Conservation (phyloP, 805 yeast genomes). For the Wickerhamomyces xylosicus region DNA sequence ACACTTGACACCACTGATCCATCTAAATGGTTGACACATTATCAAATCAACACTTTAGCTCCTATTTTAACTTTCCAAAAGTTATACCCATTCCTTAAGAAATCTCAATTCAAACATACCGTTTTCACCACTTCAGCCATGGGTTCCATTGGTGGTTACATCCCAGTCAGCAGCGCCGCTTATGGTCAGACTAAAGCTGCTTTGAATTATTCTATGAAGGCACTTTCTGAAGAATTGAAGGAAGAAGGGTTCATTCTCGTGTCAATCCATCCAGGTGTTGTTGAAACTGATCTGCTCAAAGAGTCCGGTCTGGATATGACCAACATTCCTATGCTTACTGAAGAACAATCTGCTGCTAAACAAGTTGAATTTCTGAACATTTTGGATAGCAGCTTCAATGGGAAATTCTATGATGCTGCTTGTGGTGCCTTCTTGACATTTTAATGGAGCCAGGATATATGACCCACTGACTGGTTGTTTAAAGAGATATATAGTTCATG, state of each 20-base stretch:
- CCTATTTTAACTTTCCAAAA: slow-evolving; percentile 14
- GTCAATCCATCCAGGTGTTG: slow-evolving; percentile 29
- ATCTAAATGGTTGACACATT: slow-evolving; percentile 8
- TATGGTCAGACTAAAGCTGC: slow-evolving; percentile 31
- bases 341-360: not conserved
- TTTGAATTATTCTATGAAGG: slow-evolving; percentile 21
- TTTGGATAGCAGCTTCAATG: slow-evolving; percentile 2
- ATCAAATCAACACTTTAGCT: slow-evolving; percentile 16
- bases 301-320: not conserved
- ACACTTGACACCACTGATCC: slow-evolving; percentile 1
- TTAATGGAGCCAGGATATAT: no score
- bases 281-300: slow-evolving; percentile 19
- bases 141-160: slow-evolving; percentile 15
- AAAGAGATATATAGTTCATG: no score
- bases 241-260: slow-evolving; percentile 19
- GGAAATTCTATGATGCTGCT: slow-evolving; percentile 1
- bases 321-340: not conserved
- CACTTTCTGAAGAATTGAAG: slow-evolving; percentile 19
- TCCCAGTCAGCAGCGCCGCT: slow-evolving; percentile 14
- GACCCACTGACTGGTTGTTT: no score
- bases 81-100: slow-evolving; percentile 15
- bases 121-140: slow-evolving; percentile 19
- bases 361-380: slow-evolving; percentile 1
- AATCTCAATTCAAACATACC: slow-evolving; percentile 15
- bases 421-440: no score